phyloP scores from a whole-genome alignment of 1,284 basidiomycete species.

The Austroboletus sp. region DNA sequence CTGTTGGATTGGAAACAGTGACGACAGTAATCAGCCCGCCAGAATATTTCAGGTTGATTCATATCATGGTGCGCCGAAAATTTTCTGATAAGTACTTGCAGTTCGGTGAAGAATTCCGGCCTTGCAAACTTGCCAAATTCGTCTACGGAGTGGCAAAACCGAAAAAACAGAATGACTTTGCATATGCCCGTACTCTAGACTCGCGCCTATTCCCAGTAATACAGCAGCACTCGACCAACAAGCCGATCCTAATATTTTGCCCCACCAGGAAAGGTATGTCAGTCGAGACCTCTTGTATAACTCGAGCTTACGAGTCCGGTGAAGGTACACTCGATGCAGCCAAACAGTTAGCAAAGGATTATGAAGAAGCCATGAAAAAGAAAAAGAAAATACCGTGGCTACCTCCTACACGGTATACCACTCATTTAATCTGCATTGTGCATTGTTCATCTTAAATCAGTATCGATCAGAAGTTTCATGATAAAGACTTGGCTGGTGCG shows the following conservation, averaged over 20 bases:
- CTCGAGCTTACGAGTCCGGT: not conserved
- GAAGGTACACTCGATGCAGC: constrained; percentile 64
- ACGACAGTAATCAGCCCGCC: constrained; percentile 43
- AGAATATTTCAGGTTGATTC: constrained; percentile 62
- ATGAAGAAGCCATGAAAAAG: constrained; percentile 48
- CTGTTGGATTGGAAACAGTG: constrained; percentile 67
- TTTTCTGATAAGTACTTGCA: constrained; percentile 28
- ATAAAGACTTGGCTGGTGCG: constrained; percentile 57
- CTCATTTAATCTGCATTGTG: not conserved
- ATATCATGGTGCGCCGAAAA: not conserved
- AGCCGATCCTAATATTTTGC: constrained; percentile 81
- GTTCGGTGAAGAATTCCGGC: constrained; percentile 89
- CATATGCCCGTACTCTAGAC: constrained; percentile 69
- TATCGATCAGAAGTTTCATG: constrained; percentile 49
- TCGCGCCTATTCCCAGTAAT: constrained; percentile 66
- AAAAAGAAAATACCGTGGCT: constrained; percentile 60
- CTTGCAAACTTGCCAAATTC: constrained; percentile 71
- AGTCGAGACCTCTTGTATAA: not conserved
- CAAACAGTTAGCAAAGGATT: constrained; percentile 66
- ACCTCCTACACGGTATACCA: constrained; percentile 42
- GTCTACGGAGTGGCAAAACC: constrained; percentile 58
- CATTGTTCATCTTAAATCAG: constrained; percentile 32
- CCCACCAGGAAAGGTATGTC: constrained; percentile 72
- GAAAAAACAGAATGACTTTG: constrained; percentile 72
- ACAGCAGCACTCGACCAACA: constrained; percentile 62